Base-by-base conservation (phyloP, 768 basidiomycete species). In the Pleurotus sapidus region DNA sequence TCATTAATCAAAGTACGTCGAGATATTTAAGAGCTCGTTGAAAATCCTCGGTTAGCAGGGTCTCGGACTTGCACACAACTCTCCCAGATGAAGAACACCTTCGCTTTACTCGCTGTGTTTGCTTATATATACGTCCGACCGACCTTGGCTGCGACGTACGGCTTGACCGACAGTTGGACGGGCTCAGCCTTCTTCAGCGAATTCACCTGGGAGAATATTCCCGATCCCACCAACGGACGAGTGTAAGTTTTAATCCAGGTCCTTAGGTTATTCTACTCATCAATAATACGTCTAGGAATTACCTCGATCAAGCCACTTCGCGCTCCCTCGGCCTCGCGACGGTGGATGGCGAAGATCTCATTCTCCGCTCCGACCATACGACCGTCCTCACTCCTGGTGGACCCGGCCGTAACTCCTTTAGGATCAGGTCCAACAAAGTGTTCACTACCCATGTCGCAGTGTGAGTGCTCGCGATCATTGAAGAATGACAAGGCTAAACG, bases 221-320 rank as follows among this genome's bases (percentile, higher is more conserved):
- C 74, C 2, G 86, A 87, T 63, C 84, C 86, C 1, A 86, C 85
- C 2, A 67, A 78, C 47, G 86, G 86, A 12, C 71, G 84, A 59
- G 86, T 87, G 85, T 87, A 67, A 63, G 81, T 64, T 15, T 58
- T 3, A 54, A 37, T 11, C 18, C 23, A 11, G 20, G 9, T 20
- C 2, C 42, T 25, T 12, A 4, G 48, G 27, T 34, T 27, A 1
- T 11, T 38, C 23, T 24, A 23, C 17, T 14, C 42, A 34, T 34
- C 11, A 8, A 34, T 11, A 34, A 34, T 11, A 11, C 9, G 20
- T 34, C 7, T 39, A 57, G 55, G 2, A 58, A 60, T 49, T 60
- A 60, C 38, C 62, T 60, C 48, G 59, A 59, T 49, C 59, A 72
- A 55, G 60, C 67, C 2, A 75, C 74, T 0, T 81, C 82, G 1